These are phyloP conservation scores for Kodamaea plutei DNA, from an alignment of 1,139 yeast genomes.

Conservation along the genomic window DNA sequence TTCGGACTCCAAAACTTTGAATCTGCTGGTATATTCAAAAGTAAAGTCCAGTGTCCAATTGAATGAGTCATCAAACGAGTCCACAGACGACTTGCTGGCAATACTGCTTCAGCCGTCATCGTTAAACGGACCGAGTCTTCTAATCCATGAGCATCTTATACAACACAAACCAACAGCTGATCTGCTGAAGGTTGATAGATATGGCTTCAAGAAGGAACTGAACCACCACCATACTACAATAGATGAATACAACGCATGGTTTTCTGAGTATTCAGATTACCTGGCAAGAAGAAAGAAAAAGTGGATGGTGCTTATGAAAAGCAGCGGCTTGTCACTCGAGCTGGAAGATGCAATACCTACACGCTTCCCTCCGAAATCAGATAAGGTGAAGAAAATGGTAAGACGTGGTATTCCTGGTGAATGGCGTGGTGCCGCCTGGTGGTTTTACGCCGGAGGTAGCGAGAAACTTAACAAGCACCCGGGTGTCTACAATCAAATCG, in stretches of 20 bases:
- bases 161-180: too few species aligned
- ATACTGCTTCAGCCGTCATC: too few species aligned
- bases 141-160: too few species aligned
- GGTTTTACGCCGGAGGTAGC: constrained; percentile 89
- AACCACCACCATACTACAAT: constrained; percentile 42
- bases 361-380: constrained; percentile 80
- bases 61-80: too few species aligned
- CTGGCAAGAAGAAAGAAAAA: constrained; percentile 61
- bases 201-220: constrained; percentile 76
- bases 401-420: constrained; percentile 94
- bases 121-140: too few species aligned
- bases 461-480: constrained; percentile 64
- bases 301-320: constrained; percentile 66
- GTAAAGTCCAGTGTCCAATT: too few species aligned
- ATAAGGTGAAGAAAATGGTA: constrained; percentile 74
- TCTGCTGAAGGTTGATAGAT: constrained; percentile 59
- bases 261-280: constrained; percentile 60
- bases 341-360: constrained; percentile 28
- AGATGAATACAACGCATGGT: constrained; percentile 72
- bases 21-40: neutral
- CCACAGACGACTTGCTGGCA: too few species aligned
- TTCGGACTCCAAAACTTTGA: neutral
- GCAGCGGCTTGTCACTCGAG: constrained; percentile 55
- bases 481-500: constrained; percentile 70
- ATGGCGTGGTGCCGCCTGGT: constrained; percentile 98